These are phyloP conservation scores for Daedalea quercina DNA, from an alignment of 768 basidiomycete genomes.

Conservation along the genomic window DNA sequence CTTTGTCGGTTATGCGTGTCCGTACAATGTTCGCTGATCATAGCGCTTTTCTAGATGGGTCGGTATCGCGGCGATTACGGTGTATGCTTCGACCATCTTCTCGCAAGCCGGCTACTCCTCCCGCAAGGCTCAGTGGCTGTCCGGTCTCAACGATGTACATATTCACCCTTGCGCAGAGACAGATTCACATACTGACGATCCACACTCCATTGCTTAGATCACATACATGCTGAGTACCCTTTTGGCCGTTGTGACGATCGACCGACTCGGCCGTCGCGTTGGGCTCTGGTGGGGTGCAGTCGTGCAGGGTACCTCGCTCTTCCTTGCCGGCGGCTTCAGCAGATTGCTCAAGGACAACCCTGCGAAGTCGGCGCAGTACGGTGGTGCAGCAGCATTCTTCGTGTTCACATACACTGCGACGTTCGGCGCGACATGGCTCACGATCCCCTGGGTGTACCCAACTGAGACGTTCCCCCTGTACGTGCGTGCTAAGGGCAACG, in stretches of 20 bases:
- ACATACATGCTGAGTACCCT: conserved; percentile 37
- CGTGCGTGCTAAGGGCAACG: conserved; percentile 38
- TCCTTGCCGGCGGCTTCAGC: conserved; percentile 36
- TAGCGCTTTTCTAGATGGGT: conserved; percentile 27
- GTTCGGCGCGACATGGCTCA: conserved; percentile 42
- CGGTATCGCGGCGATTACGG: conserved; percentile 39
- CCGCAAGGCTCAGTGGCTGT: conserved; percentile 37
- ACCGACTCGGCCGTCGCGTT: conserved; percentile 36
- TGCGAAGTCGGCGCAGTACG: conserved; percentile 32
- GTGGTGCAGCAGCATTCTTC: conserved; percentile 37
- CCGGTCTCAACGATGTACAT: conserved; percentile 36
- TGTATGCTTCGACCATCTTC: conserved; percentile 40
- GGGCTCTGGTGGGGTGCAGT: conserved; percentile 41
- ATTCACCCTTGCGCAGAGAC: background rate
- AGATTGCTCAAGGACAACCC: conserved; percentile 34
- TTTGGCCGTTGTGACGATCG: conserved; percentile 35
- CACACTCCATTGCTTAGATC: conserved; percentile 23
- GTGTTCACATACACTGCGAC: conserved; percentile 37
- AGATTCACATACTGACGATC: background rate
- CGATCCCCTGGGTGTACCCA: conserved; percentile 32
- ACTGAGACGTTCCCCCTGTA: conserved; percentile 38
- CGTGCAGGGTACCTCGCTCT: conserved; percentile 31
- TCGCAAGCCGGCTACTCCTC: conserved; percentile 36
- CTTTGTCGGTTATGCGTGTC: background rate
- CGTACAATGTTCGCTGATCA: background rate